These are phyloP conservation scores for Saccharomycopsis malanga DNA, from an alignment of 805 yeast genomes.

Conservation along the genomic window DNA sequence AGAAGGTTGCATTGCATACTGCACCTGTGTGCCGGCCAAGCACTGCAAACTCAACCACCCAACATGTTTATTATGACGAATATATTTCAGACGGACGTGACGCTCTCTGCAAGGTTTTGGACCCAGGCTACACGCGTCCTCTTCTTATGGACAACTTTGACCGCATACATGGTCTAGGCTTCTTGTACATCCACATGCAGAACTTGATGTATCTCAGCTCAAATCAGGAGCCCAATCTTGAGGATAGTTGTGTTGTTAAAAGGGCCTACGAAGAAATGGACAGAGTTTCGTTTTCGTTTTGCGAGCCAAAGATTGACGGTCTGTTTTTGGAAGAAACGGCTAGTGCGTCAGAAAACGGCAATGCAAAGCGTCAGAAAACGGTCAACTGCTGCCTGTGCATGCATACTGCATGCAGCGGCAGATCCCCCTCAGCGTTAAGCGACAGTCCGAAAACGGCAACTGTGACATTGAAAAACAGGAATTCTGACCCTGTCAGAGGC, in stretches of 20 bases:
- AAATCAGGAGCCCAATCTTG: too few species aligned
- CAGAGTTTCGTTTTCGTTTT: too few species aligned
- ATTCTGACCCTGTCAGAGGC: background rate
- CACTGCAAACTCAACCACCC: too few species aligned
- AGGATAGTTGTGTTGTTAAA: too few species aligned
- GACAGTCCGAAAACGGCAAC: background rate
- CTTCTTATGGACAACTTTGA: slow-evolving; percentile 1
- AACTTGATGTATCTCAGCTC: too few species aligned
- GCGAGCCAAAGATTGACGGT: background rate
- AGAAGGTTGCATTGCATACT: too few species aligned
- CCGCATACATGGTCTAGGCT: slow-evolving; percentile 6
- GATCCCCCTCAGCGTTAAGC: background rate
- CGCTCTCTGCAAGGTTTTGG: background rate
- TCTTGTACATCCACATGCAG: background rate
- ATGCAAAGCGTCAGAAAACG: background rate
- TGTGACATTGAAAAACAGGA: background rate
- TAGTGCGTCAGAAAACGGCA: too few species aligned
- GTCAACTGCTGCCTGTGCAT: background rate
- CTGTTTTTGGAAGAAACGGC: too few species aligned
- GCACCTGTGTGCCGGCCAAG: background rate
- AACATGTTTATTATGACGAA: background rate
- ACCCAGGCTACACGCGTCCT: background rate
- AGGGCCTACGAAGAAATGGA: too few species aligned
- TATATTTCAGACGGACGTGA: background rate
- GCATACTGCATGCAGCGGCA: background rate